A percentile compares a stretch with the other conserved stretches of the same genome.
Evolutionary conservation across 495 filamentous ascomycete species (phyloP).

Genomic region (Umbilicaria muhlenbergii): DNA sequence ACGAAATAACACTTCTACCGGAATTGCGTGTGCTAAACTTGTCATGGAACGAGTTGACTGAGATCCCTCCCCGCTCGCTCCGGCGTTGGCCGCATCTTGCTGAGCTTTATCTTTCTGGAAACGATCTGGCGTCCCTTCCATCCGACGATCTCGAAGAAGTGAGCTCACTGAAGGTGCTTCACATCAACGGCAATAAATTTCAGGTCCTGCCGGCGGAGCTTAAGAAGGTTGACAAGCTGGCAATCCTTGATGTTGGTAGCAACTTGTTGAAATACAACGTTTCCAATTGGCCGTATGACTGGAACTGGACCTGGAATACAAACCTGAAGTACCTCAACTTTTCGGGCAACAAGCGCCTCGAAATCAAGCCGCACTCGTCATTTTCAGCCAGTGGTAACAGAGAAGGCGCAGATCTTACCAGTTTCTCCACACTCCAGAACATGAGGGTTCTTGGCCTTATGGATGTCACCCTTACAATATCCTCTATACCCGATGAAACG

Average conservation of each 20-base stretch:
- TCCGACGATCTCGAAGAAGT: conserved; percentile 90
- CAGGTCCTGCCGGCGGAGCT: conserved; percentile 92
- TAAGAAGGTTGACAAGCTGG: conserved; percentile 78
- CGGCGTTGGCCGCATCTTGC: conserved; percentile 74
- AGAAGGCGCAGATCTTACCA: conserved; percentile 58
- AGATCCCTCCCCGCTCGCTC: conserved; percentile 78
- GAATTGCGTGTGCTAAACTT: conserved; percentile 85
- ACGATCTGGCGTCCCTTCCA: conserved; percentile 78
- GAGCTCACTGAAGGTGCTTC: conserved; percentile 69
- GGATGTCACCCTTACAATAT: conserved; percentile 91
- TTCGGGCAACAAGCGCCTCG: conserved; percentile 89
- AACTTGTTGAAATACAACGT: conserved; percentile 99
- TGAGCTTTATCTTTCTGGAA: conserved; percentile 91
- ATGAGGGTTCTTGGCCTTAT: conserved; percentile 85
- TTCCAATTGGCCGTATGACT: conserved; percentile 97
- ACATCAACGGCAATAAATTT: conserved; percentile 96
- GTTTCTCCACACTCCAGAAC: conserved; percentile 76
- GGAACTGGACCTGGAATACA: conserved; percentile 99
- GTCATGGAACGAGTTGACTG: conserved; percentile 85
- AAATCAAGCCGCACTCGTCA: conserved; percentile 76
- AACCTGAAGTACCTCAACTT: conserved; percentile 92
- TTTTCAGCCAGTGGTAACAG: conserved; percentile 31
- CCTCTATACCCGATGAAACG: conserved; percentile 82
- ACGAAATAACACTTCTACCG: conserved; percentile 65
- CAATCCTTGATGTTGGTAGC: conserved; percentile 86